Evolutionary conservation across 805 yeast genomes (phyloP).

Genomic region (Nakazawaea anatomiae): DNA sequence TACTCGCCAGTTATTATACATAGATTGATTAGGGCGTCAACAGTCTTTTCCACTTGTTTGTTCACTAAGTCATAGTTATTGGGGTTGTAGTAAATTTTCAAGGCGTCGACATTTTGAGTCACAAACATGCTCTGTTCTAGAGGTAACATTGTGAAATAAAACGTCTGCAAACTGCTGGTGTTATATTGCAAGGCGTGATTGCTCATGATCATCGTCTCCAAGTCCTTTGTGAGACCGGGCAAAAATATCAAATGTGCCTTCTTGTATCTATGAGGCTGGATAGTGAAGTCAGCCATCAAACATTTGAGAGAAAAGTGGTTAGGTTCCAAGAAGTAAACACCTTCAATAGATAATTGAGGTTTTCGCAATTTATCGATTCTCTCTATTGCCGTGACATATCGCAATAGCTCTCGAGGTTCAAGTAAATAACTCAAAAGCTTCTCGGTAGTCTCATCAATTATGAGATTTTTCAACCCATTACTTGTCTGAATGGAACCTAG

Average conservation of each 20-base stretch:
- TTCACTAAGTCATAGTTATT: constrained; percentile 58
- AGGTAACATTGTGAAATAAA: constrained; percentile 52
- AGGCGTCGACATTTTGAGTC: constrained; percentile 52
- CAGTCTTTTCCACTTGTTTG: constrained; percentile 51
- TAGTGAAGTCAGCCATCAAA: constrained; percentile 65
- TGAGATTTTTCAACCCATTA: constrained; percentile 42
- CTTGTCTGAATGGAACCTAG: constrained; percentile 36
- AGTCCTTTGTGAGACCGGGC: constrained; percentile 41
- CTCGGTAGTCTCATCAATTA: constrained; percentile 54
- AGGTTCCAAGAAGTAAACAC: constrained; percentile 75
- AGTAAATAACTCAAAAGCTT: constrained; percentile 41
- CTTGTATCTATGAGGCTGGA: constrained; percentile 65
- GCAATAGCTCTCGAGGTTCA: constrained; percentile 39
- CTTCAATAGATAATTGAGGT: constrained; percentile 63
- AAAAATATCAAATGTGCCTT: constrained; percentile 68
- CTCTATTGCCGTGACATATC: constrained; percentile 59
- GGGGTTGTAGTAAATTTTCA: constrained; percentile 67
- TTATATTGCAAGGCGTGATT: constrained; percentile 18
- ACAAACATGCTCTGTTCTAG: constrained; percentile 67
- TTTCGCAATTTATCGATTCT: constrained; percentile 55
- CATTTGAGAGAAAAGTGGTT: constrained; percentile 65
- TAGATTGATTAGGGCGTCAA: constrained; percentile 59
- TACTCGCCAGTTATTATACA: constrained; percentile 82
- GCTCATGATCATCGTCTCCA: constrained; percentile 9
- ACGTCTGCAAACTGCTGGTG: constrained; percentile 16